These are phyloP conservation scores for Aspergillus sp. DNA, from an alignment of 2,329 filamentous ascomycete genomes.

Conservation along the genomic window DNA sequence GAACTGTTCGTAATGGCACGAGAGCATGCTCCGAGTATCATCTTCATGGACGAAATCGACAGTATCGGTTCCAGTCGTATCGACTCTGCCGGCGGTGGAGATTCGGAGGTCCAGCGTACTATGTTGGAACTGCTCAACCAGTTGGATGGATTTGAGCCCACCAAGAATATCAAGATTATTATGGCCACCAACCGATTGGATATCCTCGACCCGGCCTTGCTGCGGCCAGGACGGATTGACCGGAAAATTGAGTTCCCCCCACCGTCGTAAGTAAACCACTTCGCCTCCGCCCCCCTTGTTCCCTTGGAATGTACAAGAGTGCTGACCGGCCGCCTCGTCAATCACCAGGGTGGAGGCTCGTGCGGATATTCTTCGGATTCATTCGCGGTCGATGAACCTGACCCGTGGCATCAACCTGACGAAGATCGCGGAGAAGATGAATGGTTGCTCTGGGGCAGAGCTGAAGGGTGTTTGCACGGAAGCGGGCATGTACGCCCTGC, in stretches of 20 bases:
- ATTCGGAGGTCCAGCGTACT: slow-evolving; percentile 95
- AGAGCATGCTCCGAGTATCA: slow-evolving; percentile 96
- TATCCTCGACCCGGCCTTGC: slow-evolving; percentile 87
- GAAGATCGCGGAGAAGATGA: slow-evolving; percentile 99
- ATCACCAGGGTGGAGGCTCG: slow-evolving; percentile 67
- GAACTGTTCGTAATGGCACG: slow-evolving; percentile 99
- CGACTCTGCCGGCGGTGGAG: slow-evolving; percentile 88
- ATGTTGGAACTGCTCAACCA: slow-evolving; percentile 99
- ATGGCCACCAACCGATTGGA: slow-evolving; percentile 99
- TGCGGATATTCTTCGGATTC: slow-evolving; percentile 95
- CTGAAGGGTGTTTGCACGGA: slow-evolving; percentile 98
- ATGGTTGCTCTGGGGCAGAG: slow-evolving; percentile 94
- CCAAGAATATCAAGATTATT: slow-evolving; percentile 99
- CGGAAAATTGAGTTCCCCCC: slow-evolving; percentile 98
- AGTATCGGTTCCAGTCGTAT: slow-evolving; percentile 96
- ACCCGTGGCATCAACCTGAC: slow-evolving; percentile 94
- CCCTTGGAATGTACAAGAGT: neutral
- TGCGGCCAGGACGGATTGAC: slow-evolving; percentile 96
- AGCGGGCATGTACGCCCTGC: slow-evolving; percentile 94
- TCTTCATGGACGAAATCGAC: slow-evolving; percentile 99
- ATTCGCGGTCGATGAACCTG: slow-evolving; percentile 97
- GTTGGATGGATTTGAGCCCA: slow-evolving; percentile 96
- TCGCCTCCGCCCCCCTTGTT: slow-evolving; percentile 2
- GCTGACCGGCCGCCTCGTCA: slow-evolving; percentile 12
- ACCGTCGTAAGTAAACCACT: slow-evolving; percentile 54